Evolutionary conservation across 2,329 filamentous ascomycete species (phyloP).

Genomic region (Sporothrix inflata): DNA sequence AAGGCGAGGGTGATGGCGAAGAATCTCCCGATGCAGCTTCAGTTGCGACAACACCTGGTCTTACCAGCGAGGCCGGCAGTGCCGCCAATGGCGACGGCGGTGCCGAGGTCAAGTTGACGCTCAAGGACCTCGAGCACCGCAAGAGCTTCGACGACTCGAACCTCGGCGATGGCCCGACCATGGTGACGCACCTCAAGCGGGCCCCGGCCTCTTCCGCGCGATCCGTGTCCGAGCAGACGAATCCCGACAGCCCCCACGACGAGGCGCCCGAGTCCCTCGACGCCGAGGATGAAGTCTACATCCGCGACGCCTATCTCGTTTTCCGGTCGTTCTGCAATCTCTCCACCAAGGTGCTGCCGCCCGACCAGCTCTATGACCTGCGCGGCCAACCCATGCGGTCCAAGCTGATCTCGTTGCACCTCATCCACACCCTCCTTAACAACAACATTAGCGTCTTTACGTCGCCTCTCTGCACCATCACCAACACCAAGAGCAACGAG

Average conservation of each 20-base stretch:
- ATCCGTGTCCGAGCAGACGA: slow-evolving; percentile 58
- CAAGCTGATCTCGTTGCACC: slow-evolving; percentile 90
- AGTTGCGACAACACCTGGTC: slow-evolving; percentile 39
- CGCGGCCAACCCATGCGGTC: slow-evolving; percentile 96
- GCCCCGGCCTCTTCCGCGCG: slow-evolving; percentile 41
- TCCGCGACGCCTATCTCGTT: slow-evolving; percentile 94
- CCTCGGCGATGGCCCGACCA: slow-evolving; percentile 67
- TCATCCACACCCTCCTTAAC: slow-evolving; percentile 93
- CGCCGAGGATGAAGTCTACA: slow-evolving; percentile 90
- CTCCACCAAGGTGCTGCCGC: slow-evolving; percentile 85
- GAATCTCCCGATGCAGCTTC: slow-evolving; percentile 43
- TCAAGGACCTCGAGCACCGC: slow-evolving; percentile 68
- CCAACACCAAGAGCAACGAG: slow-evolving; percentile 84
- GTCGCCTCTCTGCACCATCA: slow-evolving; percentile 89
- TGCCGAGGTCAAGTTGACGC: slow-evolving; percentile 58
- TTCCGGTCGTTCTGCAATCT: slow-evolving; percentile 98
- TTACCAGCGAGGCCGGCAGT: slow-evolving; percentile 25
- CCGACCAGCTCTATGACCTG: slow-evolving; percentile 90
- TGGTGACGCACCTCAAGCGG: slow-evolving; percentile 65
- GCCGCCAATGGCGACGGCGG: slow-evolving; percentile 36
- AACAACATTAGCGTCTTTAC: slow-evolving; percentile 91
- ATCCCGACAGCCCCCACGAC: slow-evolving; percentile 57
- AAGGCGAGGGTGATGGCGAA: slow-evolving; percentile 41
- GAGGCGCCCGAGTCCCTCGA: slow-evolving; percentile 65
- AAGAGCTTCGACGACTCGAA: slow-evolving; percentile 72